phyloP scores from a whole-genome alignment of 2,329 filamentous ascomycete genomes.

The Fusarium nygamai region DNA sequence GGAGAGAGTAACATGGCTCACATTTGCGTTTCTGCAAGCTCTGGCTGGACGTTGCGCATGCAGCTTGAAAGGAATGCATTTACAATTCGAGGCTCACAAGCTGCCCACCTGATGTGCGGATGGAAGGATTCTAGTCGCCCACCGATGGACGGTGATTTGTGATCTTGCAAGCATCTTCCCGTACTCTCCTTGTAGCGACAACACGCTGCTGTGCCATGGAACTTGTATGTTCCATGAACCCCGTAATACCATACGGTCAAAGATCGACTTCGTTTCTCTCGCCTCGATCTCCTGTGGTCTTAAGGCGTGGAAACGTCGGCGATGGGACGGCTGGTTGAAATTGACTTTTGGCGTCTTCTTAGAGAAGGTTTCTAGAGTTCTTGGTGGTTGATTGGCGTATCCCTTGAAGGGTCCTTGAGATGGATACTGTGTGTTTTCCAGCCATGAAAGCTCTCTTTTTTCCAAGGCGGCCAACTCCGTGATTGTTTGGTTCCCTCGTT shows the following conservation, averaged over 20 bases:
- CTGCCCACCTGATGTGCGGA: not conserved
- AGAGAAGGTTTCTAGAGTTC: conserved; percentile 13
- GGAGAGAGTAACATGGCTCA: conserved; percentile 13
- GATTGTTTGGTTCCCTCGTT: not conserved
- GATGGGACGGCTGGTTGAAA: conserved; percentile 25
- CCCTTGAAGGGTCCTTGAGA: not conserved
- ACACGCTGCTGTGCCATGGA: not conserved
- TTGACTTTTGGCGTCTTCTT: conserved; percentile 25
- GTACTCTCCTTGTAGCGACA: not conserved
- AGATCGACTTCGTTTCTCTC: not conserved
- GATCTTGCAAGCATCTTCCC: not conserved
- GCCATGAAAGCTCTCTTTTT: not conserved
- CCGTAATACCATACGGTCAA: not conserved
- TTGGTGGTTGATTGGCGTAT: conserved; percentile 17
- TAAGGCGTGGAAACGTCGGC: conserved; percentile 1
- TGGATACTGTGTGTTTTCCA: not conserved
- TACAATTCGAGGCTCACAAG: conserved; percentile 15
- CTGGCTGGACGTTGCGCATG: conserved; percentile 14
- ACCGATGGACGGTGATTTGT: not conserved
- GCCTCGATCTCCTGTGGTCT: not conserved
- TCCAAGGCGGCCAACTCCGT: conserved; percentile 2
- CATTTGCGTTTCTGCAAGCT: conserved; percentile 27
- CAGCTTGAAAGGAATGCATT: conserved; percentile 17
- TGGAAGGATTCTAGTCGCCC: not conserved
- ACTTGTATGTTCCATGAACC: not conserved